Evolutionary conservation across 148 eudicot species (phyloP).

Genomic region (Persicaria tinctoria): DNA sequence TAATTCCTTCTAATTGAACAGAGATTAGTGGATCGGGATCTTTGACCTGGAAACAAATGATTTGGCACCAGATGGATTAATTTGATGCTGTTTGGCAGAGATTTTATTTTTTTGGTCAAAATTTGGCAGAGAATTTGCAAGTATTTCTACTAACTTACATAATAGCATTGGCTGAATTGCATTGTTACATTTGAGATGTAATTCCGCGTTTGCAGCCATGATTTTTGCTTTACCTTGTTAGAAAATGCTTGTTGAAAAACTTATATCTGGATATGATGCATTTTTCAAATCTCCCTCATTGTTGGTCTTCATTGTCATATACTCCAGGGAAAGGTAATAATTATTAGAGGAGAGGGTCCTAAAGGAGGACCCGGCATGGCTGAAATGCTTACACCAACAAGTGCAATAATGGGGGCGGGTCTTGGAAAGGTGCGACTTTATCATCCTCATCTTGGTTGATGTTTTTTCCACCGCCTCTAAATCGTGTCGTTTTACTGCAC

Average conservation of each 20-base stretch:
- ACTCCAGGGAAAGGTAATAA: constrained; percentile 80
- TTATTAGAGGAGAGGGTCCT: constrained; percentile 97
- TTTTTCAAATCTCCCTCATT: neutral
- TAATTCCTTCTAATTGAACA: neutral
- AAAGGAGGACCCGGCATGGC: constrained; percentile 99
- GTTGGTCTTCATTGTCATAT: neutral
- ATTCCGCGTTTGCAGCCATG: neutral
- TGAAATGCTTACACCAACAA: constrained; percentile 96
- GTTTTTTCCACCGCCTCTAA: constrained; percentile 6
- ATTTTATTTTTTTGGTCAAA: too few species aligned
- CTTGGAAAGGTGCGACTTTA: constrained; percentile 69
- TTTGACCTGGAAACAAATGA: neutral
- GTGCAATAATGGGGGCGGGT: constrained; percentile 99
- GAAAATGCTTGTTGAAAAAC: neutral
- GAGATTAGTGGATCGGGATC: neutral
- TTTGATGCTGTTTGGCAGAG: neutral
- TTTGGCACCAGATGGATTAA: neutral
- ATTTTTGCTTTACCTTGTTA: neutral
- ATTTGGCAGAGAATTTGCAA: too few species aligned
- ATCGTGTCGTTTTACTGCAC: neutral
- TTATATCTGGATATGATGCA: neutral
- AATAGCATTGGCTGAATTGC: neutral
- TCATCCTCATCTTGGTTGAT: neutral
- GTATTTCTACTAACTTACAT: neutral
- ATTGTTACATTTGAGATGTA: neutral